Evolutionary conservation across 202 grass and related monocot species (phyloP).

Genomic region (Tripidium arundinaceum): DNA sequence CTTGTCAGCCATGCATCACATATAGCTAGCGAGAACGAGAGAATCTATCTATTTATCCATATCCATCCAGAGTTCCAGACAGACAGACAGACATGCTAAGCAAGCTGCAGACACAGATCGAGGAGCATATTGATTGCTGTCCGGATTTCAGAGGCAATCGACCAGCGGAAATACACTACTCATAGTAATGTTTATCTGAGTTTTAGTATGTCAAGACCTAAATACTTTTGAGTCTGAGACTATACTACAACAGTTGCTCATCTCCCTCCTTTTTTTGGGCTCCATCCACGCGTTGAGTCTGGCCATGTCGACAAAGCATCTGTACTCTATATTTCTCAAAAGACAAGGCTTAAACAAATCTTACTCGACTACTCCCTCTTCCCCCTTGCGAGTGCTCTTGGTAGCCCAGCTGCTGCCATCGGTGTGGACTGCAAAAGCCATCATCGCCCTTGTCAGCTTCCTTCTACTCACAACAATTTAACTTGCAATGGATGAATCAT

Average conservation of each 20-base stretch:
- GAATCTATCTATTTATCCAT: too few species aligned
- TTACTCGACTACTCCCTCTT: background rate
- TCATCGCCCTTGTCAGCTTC: background rate
- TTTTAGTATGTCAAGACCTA: slow-evolving; percentile 11
- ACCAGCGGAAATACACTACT: background rate
- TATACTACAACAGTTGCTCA: background rate
- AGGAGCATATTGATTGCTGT: background rate
- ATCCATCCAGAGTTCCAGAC: too few species aligned
- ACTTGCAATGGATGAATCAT: background rate
- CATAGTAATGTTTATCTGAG: background rate
- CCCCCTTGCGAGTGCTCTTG: background rate
- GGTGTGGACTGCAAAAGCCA: slow-evolving; percentile 7
- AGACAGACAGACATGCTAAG: too few species aligned
- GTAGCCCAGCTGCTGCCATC: background rate
- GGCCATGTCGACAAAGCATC: background rate
- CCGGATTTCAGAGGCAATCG: slow-evolving; percentile 1
- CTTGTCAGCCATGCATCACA: too few species aligned
- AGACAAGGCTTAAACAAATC: background rate
- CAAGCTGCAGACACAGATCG: too few species aligned
- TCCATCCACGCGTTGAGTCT: background rate
- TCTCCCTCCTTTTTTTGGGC: background rate
- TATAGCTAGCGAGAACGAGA: too few species aligned
- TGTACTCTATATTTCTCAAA: slow-evolving; percentile 5
- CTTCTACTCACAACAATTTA: background rate
- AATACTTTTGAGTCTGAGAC: background rate